These are phyloP conservation scores for Gossypium aridum DNA, from an alignment of 441 rosid species.

Conservation along the genomic window DNA sequence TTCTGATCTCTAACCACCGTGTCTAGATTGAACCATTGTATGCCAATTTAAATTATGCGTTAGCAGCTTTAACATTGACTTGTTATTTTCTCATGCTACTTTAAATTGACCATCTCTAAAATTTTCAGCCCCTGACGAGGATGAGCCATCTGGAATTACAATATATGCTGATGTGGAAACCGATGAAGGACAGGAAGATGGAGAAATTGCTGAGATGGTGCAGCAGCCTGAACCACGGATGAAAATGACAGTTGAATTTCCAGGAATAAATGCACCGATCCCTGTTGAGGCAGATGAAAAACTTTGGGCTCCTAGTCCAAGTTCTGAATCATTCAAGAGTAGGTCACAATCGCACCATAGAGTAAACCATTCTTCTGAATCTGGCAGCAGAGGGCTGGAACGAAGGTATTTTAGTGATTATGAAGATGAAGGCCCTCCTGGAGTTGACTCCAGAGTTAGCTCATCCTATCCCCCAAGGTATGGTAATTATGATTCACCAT, in stretches of 20 bases:
- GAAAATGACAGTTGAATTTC: conserved; percentile 68
- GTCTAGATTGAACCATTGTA: background rate
- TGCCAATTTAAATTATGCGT: background rate
- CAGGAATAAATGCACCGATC: conserved; percentile 84
- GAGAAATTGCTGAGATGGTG: conserved; percentile 50
- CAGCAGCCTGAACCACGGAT: conserved; percentile 27
- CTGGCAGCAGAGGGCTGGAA: conserved; percentile 37
- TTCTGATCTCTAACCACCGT: background rate
- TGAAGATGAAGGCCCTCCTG: conserved; percentile 53
- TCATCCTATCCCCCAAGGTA: conserved; percentile 46
- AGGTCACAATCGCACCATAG: conserved; percentile 27
- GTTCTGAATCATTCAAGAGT: conserved; percentile 29
- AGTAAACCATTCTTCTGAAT: conserved; percentile 30
- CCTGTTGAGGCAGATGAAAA: conserved; percentile 71
- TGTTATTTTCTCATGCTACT: background rate
- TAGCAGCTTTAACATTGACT: background rate
- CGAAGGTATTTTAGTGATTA: conserved; percentile 34
- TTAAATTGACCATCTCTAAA: conserved; percentile 3
- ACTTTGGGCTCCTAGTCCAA: conserved; percentile 51
- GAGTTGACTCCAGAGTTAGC: conserved; percentile 31
- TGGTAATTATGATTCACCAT: conserved; percentile 24
- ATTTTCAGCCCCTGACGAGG: conserved; percentile 47
- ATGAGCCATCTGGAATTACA: conserved; percentile 71
- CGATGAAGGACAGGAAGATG: conserved; percentile 58
- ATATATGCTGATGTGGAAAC: conserved; percentile 64